Evolutionary conservation across 108 stramenopile genomes (phyloP), one percentile per base, ranked within the genome.

Genomic region (Pseudonitzschia pungens): DNA sequence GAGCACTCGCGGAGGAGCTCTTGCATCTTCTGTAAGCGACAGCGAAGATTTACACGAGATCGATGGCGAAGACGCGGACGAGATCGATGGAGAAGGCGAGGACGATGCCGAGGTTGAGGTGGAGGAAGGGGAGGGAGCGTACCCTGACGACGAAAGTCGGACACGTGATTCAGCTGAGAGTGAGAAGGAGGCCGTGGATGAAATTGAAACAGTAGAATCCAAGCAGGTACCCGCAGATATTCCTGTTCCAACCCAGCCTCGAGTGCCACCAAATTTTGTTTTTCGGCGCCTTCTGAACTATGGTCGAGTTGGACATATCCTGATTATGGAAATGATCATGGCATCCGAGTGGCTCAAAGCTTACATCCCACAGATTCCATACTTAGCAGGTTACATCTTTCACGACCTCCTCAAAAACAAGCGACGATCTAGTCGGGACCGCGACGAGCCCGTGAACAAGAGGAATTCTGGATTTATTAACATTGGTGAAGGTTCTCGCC

Each of bases 261-360:
- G 54, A 68, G 52, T 56, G 8, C 66, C 68, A 43, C 89, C 92
- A 51, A 93, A 93, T 66, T 81, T 79, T n/a, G 51, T 87, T 36
- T 90, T 89, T 76, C 87, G 92, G 0, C 87, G 84, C 65, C 69
- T 89, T 15, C 67, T 90, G 36, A 70, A 81, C 21, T 79, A 81
- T 41, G 92, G 89, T 43, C 79, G 58, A 33, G 52, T 70, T 51
- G 87, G 89, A 0, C 89, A 88, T 67, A 62, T 87, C 14, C 5
- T 89, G 20, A 85, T 85, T 7, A 83, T 88, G 68, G 60, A 79
- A 15, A 69, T 72, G 12, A 56, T 92, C 43, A 22, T 87, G 18
- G 51, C 74, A 51, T 45, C 76, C 28, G 87, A 90, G 70, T 90
- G 83, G 75, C 52, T 87, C 28, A 55, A 81, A 29, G 64, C 40